These are phyloP conservation scores for Plasmodium malariae DNA, from an alignment of 169 alveolate species.

Conservation along the genomic window DNA sequence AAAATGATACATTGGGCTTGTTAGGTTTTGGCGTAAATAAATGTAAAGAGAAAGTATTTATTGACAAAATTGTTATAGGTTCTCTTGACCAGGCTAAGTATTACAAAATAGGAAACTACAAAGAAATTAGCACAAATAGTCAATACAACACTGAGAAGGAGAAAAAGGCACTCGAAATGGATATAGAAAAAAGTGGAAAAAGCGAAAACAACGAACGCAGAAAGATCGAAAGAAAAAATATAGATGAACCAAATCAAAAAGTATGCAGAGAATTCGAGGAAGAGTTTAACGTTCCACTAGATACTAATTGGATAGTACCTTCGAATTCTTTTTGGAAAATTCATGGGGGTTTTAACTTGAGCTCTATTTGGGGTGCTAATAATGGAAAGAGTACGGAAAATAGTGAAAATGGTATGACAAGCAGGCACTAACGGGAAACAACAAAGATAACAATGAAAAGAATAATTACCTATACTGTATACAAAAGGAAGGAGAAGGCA, in stretches of 20 bases:
- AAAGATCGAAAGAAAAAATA: neutral
- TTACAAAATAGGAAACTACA: neutral
- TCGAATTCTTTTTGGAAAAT: constrained; percentile 18
- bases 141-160: neutral
- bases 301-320: constrained; percentile 47
- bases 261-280: constrained; percentile 34
- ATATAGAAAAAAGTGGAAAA: neutral
- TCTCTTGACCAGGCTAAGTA: constrained; percentile 69
- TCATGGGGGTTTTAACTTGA: neutral
- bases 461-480: constrained; percentile 23
- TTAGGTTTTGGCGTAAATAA: constrained; percentile 73
- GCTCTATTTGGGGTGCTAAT: constrained; percentile 2
- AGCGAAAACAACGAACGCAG: neutral
- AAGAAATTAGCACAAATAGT: neutral
- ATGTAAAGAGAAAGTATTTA: constrained; percentile 60
- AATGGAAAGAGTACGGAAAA: neutral
- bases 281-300: constrained; percentile 21
- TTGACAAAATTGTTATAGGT: constrained; percentile 73
- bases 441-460: constrained; percentile 9
- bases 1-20: constrained; percentile 44
- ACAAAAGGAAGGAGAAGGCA: constrained; percentile 14
- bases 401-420: neutral
- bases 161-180: neutral
- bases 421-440: neutral
- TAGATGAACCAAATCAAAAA: neutral